Conservation (phyloP, 2,329 filamentous ascomycete genomes). For the Nothopassalora personata region DNA sequence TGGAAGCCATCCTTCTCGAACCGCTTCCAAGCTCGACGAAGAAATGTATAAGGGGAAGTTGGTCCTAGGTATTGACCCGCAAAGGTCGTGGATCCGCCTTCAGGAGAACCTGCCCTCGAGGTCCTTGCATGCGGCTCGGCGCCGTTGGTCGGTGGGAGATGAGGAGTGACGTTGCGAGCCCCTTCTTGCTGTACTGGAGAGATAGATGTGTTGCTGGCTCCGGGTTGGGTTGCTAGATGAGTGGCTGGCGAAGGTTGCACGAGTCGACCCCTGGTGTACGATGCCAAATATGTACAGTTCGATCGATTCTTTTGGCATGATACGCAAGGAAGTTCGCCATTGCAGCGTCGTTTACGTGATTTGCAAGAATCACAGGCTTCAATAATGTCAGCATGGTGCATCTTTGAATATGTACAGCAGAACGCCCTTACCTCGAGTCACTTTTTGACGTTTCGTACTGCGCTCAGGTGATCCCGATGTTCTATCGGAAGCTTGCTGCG, state of each 20-base stretch:
- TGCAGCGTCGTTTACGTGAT: conserved; percentile 38
- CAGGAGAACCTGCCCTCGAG: conserved; percentile 16
- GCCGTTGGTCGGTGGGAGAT: conserved; percentile 5
- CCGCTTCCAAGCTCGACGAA: conserved; percentile 47
- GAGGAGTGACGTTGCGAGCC: not conserved
- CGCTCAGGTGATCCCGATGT: conserved; percentile 3
- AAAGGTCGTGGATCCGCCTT: conserved; percentile 13
- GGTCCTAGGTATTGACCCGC: conserved; percentile 26
- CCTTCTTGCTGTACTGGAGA: conserved; percentile 1
- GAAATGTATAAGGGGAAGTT: conserved; percentile 35
- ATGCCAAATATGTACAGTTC: conserved; percentile 47
- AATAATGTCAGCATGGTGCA: conserved; percentile 4
- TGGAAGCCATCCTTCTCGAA: conserved; percentile 35
- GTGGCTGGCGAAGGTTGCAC: conserved; percentile 33
- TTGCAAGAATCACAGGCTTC: conserved; percentile 33
- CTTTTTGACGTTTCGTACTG: conserved; percentile 20
- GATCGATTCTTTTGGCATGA: conserved; percentile 32
- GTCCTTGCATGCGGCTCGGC: conserved; percentile 8
- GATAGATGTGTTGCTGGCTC: conserved; percentile 8
- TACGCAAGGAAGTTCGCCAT: conserved; percentile 37
- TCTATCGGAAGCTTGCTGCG: not conserved
- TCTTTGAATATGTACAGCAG: not conserved
- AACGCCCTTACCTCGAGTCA: conserved; percentile 18
- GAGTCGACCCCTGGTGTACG: conserved; percentile 41
- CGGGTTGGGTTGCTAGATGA: not conserved